Evolutionary conservation across 768 basidiomycete genomes (phyloP).

Genomic region (Floccularia luteovirens): DNA sequence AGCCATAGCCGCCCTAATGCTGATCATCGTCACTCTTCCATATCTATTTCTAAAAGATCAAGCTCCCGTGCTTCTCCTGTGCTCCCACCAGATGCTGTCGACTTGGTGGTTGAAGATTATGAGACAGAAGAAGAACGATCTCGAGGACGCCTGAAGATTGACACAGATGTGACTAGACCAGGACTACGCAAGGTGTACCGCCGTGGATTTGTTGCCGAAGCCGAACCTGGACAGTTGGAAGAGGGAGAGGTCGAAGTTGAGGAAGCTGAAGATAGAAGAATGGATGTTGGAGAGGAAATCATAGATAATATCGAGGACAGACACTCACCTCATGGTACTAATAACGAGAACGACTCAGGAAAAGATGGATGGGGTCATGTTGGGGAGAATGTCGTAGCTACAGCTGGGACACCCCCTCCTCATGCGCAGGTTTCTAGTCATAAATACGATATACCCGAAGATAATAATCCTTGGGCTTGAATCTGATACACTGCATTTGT

Average conservation of each 20-base stretch:
- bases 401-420: constrained; percentile 34
- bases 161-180: constrained; percentile 38
- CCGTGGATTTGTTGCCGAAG: constrained; percentile 34
- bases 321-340: no score
- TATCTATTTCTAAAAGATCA: constrained; percentile 20
- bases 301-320: constrained; percentile 23
- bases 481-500: no score
- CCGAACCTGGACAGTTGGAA: constrained; percentile 20
- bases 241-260: constrained; percentile 36
- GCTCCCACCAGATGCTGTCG: constrained; percentile 73
- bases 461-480: constrained; percentile 57
- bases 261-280: constrained; percentile 16
- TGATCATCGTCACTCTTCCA: constrained; percentile 20
- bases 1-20: constrained; percentile 16
- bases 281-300: constrained; percentile 34
- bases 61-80: constrained; percentile 20
- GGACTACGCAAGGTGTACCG: constrained; percentile 47
- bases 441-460: constrained; percentile 25
- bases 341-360: constrained; percentile 21
- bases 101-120: constrained; percentile 74
- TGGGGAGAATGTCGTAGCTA: constrained; percentile 19
- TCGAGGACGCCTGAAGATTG: constrained; percentile 53
- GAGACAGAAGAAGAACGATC: constrained; percentile 44
- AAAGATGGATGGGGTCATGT: constrained; percentile 9
- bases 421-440: constrained; percentile 27